Base-by-base conservation (phyloP, 176 grass and related monocot genomes). In the Eragrostis nindensis region DNA sequence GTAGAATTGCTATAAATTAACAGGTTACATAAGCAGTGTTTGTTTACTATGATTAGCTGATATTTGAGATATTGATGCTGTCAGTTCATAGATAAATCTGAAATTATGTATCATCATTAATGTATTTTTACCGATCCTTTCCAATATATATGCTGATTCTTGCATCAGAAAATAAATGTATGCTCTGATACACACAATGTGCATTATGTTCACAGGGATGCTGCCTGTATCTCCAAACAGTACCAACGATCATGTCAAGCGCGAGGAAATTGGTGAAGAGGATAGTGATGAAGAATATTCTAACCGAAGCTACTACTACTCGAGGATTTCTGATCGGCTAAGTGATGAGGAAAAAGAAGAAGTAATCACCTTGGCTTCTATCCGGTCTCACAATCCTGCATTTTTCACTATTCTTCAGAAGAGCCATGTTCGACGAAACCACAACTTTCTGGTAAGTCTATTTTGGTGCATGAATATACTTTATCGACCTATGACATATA, bases 321-420 rank as follows among this genome's bases (percentile, higher is more conserved):
- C 50, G 6, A 79, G 64, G 71, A 9, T 6, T 39, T 66, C 43
- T 8, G 3, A 22, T 27, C 57, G 30, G 27, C 67, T 63, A 59
- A 42, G 0, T 0, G 73, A 78, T 22, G 40, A 82, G 2, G 83
- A 81, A 39, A 75, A 36, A 15, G 32, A 22, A 22, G 29, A 83
- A n/a, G 74, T 87, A 63, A 4, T 42, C 7, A 48, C 54, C 12
- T 59, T 87, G 41, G 49, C 62, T 84, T 27, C 53, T 22, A 50
- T 85, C 32, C 26, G 25, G 55, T 22, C 25, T 0, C 64, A 39
- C 61, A 92, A 92, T 80, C 80, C 90, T 21, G 79, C 55, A 25
- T 89, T 89, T 76, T 8, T 89, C 19, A 78, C 49, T 55, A 55
- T 92, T 76, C 43, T 89, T 2, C 36, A 80, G 26, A 54, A 0